Evolutionary conservation across 768 basidiomycete genomes (phyloP).

Genomic region (Kwoniella mangroviensis): DNA sequence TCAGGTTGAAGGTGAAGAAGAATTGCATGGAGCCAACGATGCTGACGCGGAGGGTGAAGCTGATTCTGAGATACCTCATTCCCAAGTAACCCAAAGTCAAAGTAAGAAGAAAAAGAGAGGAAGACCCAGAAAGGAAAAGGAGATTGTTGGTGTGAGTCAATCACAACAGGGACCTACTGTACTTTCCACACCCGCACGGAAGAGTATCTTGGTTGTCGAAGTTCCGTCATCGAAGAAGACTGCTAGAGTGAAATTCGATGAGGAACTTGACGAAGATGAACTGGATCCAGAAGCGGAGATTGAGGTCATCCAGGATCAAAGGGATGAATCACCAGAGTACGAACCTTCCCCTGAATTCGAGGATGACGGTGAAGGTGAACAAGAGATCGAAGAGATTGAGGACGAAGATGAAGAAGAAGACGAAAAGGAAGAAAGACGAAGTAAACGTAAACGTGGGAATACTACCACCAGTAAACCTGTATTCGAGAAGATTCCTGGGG

Average conservation of each 20-base stretch:
- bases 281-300: neutral
- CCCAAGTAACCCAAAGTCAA: neutral
- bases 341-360: conserved; percentile 8
- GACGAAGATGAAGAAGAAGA: conserved; percentile 8
- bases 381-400: neutral
- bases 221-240: conserved; percentile 9
- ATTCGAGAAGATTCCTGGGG: neutral
- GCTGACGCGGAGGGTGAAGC: neutral
- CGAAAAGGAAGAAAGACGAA: neutral
- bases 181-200: neutral
- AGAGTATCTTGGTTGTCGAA: conserved; percentile 1
- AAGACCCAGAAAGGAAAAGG: conserved; percentile 1
- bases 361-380: conserved; percentile 8
- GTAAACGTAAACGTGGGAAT: neutral
- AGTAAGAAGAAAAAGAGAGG: conserved; percentile 3
- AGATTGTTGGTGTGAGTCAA: neutral
- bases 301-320: neutral
- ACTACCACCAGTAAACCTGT: neutral
- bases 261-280: conserved; percentile 1
- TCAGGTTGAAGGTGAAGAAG: conserved; percentile 13
- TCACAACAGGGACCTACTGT: neutral
- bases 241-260: conserved; percentile 11
- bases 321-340: conserved; percentile 2
- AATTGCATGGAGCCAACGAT: neutral
- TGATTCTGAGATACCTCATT: neutral